Evolutionary conservation across 331 rosid genomes (phyloP), one percentile per base, ranked within the genome.

Genomic region (Telfairia occidentalis): DNA sequence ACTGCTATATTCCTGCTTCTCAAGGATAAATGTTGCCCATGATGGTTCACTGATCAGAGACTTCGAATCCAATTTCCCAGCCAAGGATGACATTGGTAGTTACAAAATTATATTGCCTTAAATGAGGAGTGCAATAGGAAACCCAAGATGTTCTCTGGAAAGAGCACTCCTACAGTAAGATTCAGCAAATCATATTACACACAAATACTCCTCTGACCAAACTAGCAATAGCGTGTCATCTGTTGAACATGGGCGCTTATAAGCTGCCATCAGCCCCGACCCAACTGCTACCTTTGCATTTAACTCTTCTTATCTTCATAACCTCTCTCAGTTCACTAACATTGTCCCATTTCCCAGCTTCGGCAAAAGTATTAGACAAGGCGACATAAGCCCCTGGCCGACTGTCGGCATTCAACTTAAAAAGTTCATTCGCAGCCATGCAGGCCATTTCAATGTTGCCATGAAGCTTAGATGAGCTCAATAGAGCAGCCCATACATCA

Each of bases 321-420:
- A 49, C 59, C 81, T 93, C 92, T 78, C 98, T 89, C 64, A 93
- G 86, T 54, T 89, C 98, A 74, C 86, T 89, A 21, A 91, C 98
- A 81, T 83, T 76, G 54, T 91, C 95, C 98, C 98, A 94, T 81
- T 89, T 86, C 65, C 90, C 97, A 53, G 96, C 92, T 57, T 81
- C 96, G 30, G 98, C 97, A 78, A 89, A 86, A 76, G 96, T 87
- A 83, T 89, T 94, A 13, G 97, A 91, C 15, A 94, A 80, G 66
- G 96, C 86, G 79, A 91, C 86, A 82, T 88, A 94, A 46, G 97
- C 98, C 76, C 98, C 97, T 0, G 97, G 97, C 55, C 96, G 83
- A 72, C 78, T 80, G 54, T 79, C 32, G 5, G 85, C 82, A 55
- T 88, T 91, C 80, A 89, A 71, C 86, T 83, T 91, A 80, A 94